Base-by-base conservation (phyloP, 176 grass and related monocot species). In the Rhynchospora pubera region DNA sequence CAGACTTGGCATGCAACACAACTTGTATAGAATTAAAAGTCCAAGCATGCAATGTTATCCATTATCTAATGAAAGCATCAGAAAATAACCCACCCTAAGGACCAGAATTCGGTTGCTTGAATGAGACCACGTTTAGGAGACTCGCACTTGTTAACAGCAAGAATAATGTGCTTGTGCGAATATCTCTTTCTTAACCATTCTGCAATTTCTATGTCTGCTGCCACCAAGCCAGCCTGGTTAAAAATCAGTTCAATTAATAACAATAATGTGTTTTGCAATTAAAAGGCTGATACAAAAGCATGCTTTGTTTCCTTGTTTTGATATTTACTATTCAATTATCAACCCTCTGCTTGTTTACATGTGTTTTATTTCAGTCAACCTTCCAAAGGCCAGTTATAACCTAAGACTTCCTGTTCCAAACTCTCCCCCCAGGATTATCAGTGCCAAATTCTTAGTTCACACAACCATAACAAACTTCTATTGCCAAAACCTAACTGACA, bases 51-150 rank as follows among this genome's bases (percentile, higher is more conserved):
- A 80, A 62, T 78, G 12, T 80, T 24, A 62, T 48, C 11, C 65
- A 39, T 48, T 11, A 44, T n/a, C 44, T 43, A 53, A 66, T 15
- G 43, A 85, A 23, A 46, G 9, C 32, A 79, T 64, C 34, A 48
- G 3, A 69, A 69, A n/a, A 85, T 48, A 39, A 57, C 88, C 89
- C 75, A 98, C 95, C 95, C 95, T 69, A 98, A 91, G 65, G 95
- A 94, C 95, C 95, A 98, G 90, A 98, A 98, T 24, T 98, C 95
- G 62, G 91, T 91, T 77, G 87, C 85, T 92, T 98, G 95, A 84
- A 94, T 87, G 81, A 92, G 85, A 65, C 94, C 90, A 79, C 90
- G 91, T 85, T 83, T 76, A 80, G 95, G 95, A 58, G 95, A 97
- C 52, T 98, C 95, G 74, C 95, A 98, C 84, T 98, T 98, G 77